These are phyloP conservation scores for Sordariomycetes sp. DNA, from an alignment of 2,329 filamentous ascomycete species.

Conservation along the genomic window DNA sequence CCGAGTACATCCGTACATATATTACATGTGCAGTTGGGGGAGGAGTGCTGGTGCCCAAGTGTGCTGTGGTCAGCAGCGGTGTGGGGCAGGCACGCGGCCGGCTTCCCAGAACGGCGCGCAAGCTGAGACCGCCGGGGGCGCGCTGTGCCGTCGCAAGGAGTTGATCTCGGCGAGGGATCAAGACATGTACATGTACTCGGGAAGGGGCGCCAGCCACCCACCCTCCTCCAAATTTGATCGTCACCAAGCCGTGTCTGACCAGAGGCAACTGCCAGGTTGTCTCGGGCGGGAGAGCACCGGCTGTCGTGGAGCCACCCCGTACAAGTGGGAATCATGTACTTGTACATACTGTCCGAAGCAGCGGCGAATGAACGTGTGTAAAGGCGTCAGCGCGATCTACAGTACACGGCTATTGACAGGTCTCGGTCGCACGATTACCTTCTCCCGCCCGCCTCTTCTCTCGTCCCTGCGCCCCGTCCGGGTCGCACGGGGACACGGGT, in stretches of 20 bases:
- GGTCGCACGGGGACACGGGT: background rate
- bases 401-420: background rate
- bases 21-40: no score
- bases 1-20: no score
- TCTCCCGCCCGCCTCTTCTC: background rate
- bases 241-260: background rate
- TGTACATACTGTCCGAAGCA: no score
- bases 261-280: no score
- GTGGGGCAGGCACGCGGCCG: background rate
- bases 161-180: background rate
- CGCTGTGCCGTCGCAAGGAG: background rate
- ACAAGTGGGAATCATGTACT: no score
- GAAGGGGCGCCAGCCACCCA: background rate
- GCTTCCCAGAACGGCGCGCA: background rate
- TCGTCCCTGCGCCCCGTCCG: background rate
- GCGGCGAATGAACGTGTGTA: no score
- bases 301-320: no score
- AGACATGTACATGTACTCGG: background rate
- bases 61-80: background rate
- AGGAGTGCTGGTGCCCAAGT: no score
- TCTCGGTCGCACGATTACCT: background rate
- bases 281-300: no score
- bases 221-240: background rate
- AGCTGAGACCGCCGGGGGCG: background rate
- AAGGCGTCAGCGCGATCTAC: background rate